A percentile compares a stretch with the other conserved stretches of the same genome.
Evolutionary conservation across 1,284 basidiomycete genomes (phyloP).

Genomic region (Flammula alnicola): DNA sequence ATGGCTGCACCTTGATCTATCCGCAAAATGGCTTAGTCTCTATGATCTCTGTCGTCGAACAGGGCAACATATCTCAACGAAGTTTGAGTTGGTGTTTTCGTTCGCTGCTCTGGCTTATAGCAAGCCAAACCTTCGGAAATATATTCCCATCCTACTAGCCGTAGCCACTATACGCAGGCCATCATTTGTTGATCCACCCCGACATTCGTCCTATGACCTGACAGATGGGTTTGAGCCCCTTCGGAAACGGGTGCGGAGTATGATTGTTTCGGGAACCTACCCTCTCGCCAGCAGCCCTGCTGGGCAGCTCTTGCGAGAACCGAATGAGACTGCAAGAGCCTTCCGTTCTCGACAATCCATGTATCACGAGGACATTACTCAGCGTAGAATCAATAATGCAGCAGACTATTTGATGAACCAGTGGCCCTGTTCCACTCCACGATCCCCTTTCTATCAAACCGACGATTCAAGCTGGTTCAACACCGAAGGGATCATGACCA

Average conservation of each 20-base stretch:
- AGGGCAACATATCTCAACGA: conserved; percentile 1
- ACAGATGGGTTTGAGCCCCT: conserved; percentile 12
- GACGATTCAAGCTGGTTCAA: conserved; percentile 12
- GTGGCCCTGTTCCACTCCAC: neutral
- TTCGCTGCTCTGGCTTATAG: conserved; percentile 37
- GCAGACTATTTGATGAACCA: conserved; percentile 9
- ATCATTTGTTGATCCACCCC: conserved; percentile 6
- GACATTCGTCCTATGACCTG: conserved; percentile 12
- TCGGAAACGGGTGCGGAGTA: conserved; percentile 7
- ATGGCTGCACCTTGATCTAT: conserved; percentile 21
- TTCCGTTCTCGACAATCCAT: neutral
- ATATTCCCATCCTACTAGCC: conserved; percentile 35
- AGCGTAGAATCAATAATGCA: neutral
- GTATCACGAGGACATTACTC: neutral
- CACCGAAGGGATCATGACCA: conserved; percentile 8
- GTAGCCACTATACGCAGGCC: conserved; percentile 31
- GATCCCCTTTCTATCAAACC: neutral
- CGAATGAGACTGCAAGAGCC: neutral
- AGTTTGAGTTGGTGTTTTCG: conserved; percentile 35
- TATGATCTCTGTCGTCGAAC: conserved; percentile 34
- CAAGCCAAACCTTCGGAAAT: conserved; percentile 11
- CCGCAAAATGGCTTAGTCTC: conserved; percentile 31
- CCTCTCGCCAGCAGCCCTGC: conserved; percentile 9
- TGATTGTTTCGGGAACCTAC: conserved; percentile 8
- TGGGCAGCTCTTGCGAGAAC: neutral